Percentiles rank a stretch among this genome's conserved stretches.
Evolutionary conservation across 2,329 filamentous ascomycete species (phyloP).

Genomic region (Penicillium sclerotiorum): DNA sequence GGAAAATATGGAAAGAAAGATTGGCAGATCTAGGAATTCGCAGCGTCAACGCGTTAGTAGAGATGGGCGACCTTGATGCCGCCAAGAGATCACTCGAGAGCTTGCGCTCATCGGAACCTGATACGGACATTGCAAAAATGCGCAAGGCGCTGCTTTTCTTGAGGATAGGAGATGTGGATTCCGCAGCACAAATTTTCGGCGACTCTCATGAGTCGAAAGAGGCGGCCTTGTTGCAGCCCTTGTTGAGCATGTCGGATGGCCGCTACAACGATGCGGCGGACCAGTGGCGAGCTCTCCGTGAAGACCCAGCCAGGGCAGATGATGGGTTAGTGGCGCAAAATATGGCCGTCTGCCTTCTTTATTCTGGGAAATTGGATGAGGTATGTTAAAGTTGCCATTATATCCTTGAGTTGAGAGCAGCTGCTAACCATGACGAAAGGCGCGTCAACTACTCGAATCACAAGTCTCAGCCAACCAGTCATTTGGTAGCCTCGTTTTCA

Average conservation of each 20-base stretch:
- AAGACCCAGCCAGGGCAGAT: slow-evolving; percentile 46
- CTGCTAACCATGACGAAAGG: slow-evolving; percentile 46
- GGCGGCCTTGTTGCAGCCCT: slow-evolving; percentile 51
- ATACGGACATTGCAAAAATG: slow-evolving; percentile 35
- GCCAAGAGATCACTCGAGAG: slow-evolving; percentile 72
- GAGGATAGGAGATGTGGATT: slow-evolving; percentile 73
- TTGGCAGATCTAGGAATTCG: slow-evolving; percentile 73
- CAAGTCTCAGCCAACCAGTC: slow-evolving; percentile 65
- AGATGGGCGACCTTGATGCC: slow-evolving; percentile 82
- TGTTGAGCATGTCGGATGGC: slow-evolving; percentile 78
- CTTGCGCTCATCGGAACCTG: slow-evolving; percentile 46
- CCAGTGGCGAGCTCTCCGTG: slow-evolving; percentile 61
- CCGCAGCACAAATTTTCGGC: slow-evolving; percentile 61
- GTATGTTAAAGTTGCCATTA: slow-evolving; percentile 50
- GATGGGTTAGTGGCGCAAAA: slow-evolving; percentile 80
- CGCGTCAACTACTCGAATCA: slow-evolving; percentile 66
- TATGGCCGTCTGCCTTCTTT: slow-evolving; percentile 79
- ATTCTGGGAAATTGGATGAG: slow-evolving; percentile 74
- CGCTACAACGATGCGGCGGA: slow-evolving; percentile 66
- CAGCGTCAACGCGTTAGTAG: slow-evolving; percentile 56
- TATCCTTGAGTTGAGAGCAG: neutral
- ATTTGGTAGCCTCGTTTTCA: slow-evolving; percentile 84
- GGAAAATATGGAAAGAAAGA: slow-evolving; percentile 69
- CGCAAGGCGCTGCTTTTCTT: slow-evolving; percentile 70
- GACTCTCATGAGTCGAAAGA: slow-evolving; percentile 43